phyloP scores from a whole-genome alignment of 2,329 filamentous ascomycete genomes.

The Paecilomyces variotii region DNA sequence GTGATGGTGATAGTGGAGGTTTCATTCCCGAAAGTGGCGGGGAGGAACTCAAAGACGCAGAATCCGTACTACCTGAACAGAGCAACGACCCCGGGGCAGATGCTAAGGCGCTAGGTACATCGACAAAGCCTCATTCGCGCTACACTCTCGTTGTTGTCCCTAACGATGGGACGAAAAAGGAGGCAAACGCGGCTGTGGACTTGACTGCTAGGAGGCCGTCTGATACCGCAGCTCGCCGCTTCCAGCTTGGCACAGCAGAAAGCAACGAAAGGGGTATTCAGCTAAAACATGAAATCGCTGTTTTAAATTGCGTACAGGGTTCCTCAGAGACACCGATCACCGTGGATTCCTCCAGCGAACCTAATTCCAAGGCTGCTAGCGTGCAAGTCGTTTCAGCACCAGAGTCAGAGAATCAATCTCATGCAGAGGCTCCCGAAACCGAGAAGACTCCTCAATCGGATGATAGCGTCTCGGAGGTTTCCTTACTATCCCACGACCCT shows the following conservation, averaged over 20 bases:
- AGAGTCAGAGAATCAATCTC: constrained; percentile 8
- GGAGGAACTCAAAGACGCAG: not conserved
- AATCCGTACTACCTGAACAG: not conserved
- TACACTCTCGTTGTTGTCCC: constrained; percentile 26
- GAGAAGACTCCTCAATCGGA: constrained; percentile 16
- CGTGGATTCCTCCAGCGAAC: constrained; percentile 17
- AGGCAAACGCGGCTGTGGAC: not conserved
- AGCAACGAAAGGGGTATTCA: not conserved
- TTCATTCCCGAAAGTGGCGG: constrained; percentile 18
- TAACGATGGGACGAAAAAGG: constrained; percentile 4
- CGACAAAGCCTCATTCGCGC: constrained; percentile 6
- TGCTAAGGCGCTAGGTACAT: not conserved
- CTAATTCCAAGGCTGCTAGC: constrained; percentile 17
- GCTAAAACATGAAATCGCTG: not conserved
- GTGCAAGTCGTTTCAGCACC: constrained; percentile 16
- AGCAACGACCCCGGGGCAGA: constrained; percentile 3
- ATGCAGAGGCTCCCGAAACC: constrained; percentile 6
- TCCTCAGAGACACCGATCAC: constrained; percentile 16
- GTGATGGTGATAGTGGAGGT: constrained; percentile 11
- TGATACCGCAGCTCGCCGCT: not conserved
- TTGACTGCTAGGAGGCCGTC: not conserved
- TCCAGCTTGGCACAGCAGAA: not conserved
- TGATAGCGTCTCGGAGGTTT: constrained; percentile 39
- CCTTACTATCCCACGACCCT: constrained; percentile 53
- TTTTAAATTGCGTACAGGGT: constrained; percentile 3